phyloP scores from a whole-genome alignment of 2,329 filamentous ascomycete species.

The Scedosporium boydii region DNA sequence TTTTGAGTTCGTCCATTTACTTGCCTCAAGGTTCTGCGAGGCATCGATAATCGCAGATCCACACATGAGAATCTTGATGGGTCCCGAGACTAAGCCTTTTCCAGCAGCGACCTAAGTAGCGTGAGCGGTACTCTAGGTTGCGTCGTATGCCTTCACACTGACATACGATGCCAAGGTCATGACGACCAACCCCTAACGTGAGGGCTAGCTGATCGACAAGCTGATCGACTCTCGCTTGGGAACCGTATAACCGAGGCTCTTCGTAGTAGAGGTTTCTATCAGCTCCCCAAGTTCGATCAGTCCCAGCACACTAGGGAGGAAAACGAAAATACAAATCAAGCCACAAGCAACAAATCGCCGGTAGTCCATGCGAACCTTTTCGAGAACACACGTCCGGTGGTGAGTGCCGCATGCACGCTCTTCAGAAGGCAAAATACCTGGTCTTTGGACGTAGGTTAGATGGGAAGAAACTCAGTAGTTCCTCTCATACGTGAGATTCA shows the following conservation, averaged over 20 bases:
- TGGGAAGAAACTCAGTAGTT: not conserved
- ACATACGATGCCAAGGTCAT: constrained; percentile 58
- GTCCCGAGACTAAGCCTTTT: constrained; percentile 61
- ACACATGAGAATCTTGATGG: constrained; percentile 34
- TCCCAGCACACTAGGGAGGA: no score
- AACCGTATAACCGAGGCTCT: constrained; percentile 60
- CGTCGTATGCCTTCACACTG: constrained; percentile 12
- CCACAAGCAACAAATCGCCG: not conserved
- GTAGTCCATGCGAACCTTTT: constrained; percentile 41
- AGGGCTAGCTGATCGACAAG: constrained; percentile 67
- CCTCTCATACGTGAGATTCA: no score
- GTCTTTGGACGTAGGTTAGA: constrained; percentile 25
- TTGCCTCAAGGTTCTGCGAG: constrained; percentile 15
- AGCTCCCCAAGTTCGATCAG: not conserved
- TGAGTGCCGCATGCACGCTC: constrained; percentile 48
- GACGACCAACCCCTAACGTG: constrained; percentile 55
- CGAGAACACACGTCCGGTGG: constrained; percentile 44
- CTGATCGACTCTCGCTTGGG: constrained; percentile 58
- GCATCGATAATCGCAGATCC: constrained; percentile 31
- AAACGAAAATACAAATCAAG: no score
- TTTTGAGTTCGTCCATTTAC: constrained; percentile 8
- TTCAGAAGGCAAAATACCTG: constrained; percentile 49
- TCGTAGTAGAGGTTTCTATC: constrained; percentile 72
- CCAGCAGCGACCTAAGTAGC: constrained; percentile 53
- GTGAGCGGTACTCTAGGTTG: not conserved